These are phyloP conservation scores for Luvunga scandens DNA, from an alignment of 345 rosid genomes.

Conservation along the genomic window DNA sequence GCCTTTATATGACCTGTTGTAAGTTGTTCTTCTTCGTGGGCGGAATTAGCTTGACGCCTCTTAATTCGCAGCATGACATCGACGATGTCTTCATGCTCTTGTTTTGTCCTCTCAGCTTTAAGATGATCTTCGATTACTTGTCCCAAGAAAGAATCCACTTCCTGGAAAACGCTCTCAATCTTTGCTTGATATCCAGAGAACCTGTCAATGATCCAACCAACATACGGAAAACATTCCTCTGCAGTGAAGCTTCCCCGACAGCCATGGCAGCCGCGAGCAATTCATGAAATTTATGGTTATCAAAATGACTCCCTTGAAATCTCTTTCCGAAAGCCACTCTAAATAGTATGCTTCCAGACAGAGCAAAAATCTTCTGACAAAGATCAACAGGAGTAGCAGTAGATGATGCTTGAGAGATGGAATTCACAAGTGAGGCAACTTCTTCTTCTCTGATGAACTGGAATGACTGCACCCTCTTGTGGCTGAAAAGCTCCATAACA, in stretches of 20 bases:
- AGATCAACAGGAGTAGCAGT: conserved; percentile 21
- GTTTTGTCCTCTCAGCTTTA: conserved; percentile 23
- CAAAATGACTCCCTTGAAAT: conserved; percentile 22
- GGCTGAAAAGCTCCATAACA: conserved; percentile 30
- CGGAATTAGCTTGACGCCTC: neutral
- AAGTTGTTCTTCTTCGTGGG: neutral
- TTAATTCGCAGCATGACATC: conserved; percentile 23
- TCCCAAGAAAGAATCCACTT: conserved; percentile 26
- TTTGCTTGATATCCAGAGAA: conserved; percentile 25
- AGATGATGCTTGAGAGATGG: conserved; percentile 25
- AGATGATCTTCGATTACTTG: conserved; percentile 41
- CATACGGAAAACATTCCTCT: conserved; percentile 22
- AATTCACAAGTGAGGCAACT: conserved; percentile 27
- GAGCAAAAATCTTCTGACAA: conserved; percentile 24
- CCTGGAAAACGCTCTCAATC: conserved; percentile 23
- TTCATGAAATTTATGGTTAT: conserved; percentile 8
- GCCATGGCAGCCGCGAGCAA: conserved; percentile 8
- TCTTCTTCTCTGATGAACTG: conserved; percentile 34
- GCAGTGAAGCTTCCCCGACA: conserved; percentile 17
- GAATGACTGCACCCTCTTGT: conserved; percentile 32
- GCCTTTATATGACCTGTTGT: conserved; percentile 22
- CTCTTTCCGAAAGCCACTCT: conserved; percentile 37
- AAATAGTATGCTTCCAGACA: conserved; percentile 26
- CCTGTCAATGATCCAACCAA: conserved; percentile 28
- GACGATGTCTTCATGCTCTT: conserved; percentile 19